Base-by-base conservation (phyloP, 352 stramenopile genomes). In the Phytophthora pseudosyringae region DNA sequence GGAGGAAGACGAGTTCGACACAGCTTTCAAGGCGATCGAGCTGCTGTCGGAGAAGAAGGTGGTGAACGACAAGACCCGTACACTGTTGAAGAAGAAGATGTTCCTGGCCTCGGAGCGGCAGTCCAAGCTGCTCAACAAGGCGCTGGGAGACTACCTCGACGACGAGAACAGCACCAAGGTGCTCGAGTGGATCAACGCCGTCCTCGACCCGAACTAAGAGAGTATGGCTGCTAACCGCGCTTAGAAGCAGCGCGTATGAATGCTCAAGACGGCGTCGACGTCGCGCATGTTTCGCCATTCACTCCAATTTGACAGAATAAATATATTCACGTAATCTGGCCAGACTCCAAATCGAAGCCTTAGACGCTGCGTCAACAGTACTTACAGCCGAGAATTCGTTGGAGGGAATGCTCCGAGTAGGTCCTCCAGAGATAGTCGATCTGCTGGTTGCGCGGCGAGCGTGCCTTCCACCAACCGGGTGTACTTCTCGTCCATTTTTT, bases 151-250 rank as follows among this genome's bases (percentile, higher is more conserved):
- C 5, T 93, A 76, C 57, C 25, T 86, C 1, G 26, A 58, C 0
- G 72, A 76, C 28, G 54, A 73, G 10, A 59, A 92, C 44, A 55
- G 73, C 36, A 6, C n/a, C 29, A 86, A 83, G 43, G 80, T 76
- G 40, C 38, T 88, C 8, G 85, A 94, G 69, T 94, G 85, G 85
- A 59, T 91, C 54, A 69, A 88, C 33, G 85, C 83, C 5, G 88
- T 94, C 45, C 52, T 90, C 2, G 44, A 73, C 9, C 57, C 74
- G n/a, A 69, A 71, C 28, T 67, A 49, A 72, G 40, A 13, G 13
- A 44, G 41, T 16, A 9, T 33, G 48, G 12, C 11, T 26, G 28
- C 31, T 35, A 26, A 11, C 26, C 10, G 44, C 21, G 25, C 0
- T 5, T 13, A 45, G 16, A 26, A 26, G 28, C 9, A 26, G 16